These are phyloP conservation scores for Aristolochia fimbriata DNA, from an alignment of 164 flowering plant genomes.

Conservation along the genomic window DNA sequence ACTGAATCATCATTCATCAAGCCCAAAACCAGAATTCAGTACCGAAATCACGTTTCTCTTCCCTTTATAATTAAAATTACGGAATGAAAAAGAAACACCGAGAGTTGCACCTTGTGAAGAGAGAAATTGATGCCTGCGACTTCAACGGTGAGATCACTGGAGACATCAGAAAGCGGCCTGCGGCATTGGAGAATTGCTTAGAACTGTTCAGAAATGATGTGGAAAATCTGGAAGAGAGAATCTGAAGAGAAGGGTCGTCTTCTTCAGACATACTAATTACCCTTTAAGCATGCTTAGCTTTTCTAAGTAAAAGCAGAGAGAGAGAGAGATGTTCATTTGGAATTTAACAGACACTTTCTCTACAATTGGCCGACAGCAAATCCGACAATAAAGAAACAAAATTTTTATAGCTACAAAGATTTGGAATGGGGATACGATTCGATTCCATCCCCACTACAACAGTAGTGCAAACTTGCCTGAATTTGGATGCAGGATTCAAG, in stretches of 20 bases:
- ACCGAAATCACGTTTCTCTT: background rate
- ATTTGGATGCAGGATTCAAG: too few relatives aligned
- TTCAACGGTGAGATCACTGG: slow-evolving; percentile 86
- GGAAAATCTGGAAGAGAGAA: background rate
- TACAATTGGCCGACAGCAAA: background rate
- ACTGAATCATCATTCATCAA: too few relatives aligned
- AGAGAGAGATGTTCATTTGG: background rate
- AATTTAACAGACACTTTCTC: background rate
- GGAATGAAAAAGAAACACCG: too few relatives aligned
- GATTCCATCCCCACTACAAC: too few relatives aligned
- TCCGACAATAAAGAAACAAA: background rate
- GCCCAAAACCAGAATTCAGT: background rate
- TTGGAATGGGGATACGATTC: too few relatives aligned
- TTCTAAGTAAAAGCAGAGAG: background rate
- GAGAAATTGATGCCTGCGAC: slow-evolving; percentile 66
- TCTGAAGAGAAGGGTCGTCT: slow-evolving; percentile 4
- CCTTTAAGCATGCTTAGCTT: background rate
- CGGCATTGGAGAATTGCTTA: slow-evolving; percentile 12
- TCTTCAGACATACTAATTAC: slow-evolving; percentile 5
- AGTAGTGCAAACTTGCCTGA: too few relatives aligned
- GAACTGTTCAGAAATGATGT: background rate
- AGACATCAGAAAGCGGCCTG: slow-evolving; percentile 98
- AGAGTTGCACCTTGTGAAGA: slow-evolving; percentile 78
- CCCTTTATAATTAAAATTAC: background rate
- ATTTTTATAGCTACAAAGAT: too few relatives aligned